Evolutionary conservation across 1,139 yeast species (phyloP), one percentile per base, ranked within the genome.

Genomic region (Meyerozyma smithsonii): DNA sequence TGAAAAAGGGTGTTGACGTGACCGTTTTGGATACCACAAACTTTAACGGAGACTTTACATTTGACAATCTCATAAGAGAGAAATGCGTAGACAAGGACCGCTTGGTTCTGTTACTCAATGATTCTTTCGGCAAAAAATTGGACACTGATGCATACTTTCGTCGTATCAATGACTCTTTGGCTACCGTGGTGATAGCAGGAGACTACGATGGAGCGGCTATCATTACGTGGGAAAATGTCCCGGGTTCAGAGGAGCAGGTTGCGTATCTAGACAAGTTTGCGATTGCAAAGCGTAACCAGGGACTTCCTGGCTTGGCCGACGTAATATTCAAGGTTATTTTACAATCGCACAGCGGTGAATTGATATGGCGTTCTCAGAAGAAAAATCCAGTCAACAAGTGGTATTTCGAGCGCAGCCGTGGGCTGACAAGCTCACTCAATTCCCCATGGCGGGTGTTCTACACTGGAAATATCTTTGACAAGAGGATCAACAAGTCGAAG

Each of bases 201-300:
- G 95, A 92, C 55, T 92, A 92, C 56, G 96, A 90, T 48, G 98
- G 97, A 1, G 90, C 89, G 12, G 97, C 97, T 0, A 82, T 92
- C 8, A 74, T 92, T 28, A 92, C 98, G 0, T 83, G 87, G 73
- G 96, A 87, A 56, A 46, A 49, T 8, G 46, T 60, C 23, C 41
- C 44, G 42, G 36, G 61, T 1, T 39, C 30, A 12, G 20, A 35
- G 11, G 40, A 46, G 10, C 51, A 49, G 18, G 62, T 81, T 32
- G 86, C 94, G 0, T 92, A 92, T 49, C 69, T 92, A 37, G 98
- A 92, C 59, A 92, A 92, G 58, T 88, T 92, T 63, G 97, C 97
- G 0, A 95, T 92, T 15, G 74, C 87, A 36, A 80, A 82, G 37
- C 72, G 75, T 32, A 73, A 87, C 46, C 97, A 92, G 58, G 97